These are phyloP conservation scores for Tilletia caries DNA, from an alignment of 1,284 basidiomycete genomes.

Conservation along the genomic window DNA sequence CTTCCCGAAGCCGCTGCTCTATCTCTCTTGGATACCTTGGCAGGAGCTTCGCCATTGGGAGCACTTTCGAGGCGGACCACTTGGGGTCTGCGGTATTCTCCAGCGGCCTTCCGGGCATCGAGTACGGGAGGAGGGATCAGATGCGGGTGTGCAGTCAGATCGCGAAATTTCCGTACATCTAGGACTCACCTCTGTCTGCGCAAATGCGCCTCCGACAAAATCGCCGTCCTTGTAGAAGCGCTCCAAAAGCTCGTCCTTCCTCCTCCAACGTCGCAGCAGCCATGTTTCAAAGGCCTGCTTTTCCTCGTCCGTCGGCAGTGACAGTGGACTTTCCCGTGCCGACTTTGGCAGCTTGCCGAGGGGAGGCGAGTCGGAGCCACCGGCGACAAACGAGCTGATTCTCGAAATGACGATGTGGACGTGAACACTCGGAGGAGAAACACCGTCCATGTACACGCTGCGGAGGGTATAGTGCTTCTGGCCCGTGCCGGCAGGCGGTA, in stretches of 20 bases:
- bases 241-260: constrained; percentile 75
- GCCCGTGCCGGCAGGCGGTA: constrained; percentile 61
- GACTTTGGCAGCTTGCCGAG: constrained; percentile 23
- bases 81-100: background rate
- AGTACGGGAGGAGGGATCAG: no score
- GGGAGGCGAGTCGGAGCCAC: constrained; percentile 20
- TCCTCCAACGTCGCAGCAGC: constrained; percentile 74
- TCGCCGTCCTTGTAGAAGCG: constrained; percentile 59
- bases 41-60: constrained; percentile 1
- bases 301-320: constrained; percentile 64
- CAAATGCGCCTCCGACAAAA: constrained; percentile 37
- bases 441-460: constrained; percentile 77
- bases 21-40: background rate
- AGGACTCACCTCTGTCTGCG: background rate
- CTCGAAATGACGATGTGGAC: constrained; percentile 59
- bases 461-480: constrained; percentile 79
- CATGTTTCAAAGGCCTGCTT: constrained; percentile 74
- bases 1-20: background rate
- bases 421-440: constrained; percentile 80
- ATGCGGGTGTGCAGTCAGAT: no score
- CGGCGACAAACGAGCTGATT: background rate
- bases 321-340: constrained; percentile 15
- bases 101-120: background rate
- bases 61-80: background rate
- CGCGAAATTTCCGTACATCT: no score